Percentiles rank a stretch among this genome's conserved stretches.
These are phyloP conservation scores for Monosporascus ibericus DNA, from an alignment of 2,329 filamentous ascomycete species.

Conservation along the genomic window DNA sequence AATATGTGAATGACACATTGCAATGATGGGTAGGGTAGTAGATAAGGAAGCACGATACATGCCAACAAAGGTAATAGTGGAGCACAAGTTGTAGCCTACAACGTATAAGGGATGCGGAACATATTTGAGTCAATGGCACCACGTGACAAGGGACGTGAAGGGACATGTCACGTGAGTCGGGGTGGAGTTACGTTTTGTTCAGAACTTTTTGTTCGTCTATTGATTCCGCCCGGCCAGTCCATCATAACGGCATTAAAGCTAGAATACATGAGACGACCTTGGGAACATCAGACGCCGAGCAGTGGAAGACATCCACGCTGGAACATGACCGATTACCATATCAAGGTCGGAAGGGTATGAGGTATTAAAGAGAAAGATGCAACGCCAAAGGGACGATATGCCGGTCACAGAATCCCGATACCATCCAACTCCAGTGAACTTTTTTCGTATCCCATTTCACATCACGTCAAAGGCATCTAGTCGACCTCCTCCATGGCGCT, in stretches of 20 bases:
- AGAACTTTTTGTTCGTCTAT: slow-evolving; percentile 20
- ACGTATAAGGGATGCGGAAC: too few species aligned
- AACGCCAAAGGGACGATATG: slow-evolving; percentile 20
- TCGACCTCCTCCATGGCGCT: slow-evolving; percentile 99
- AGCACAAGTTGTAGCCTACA: too few species aligned
- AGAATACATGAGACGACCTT: slow-evolving; percentile 24
- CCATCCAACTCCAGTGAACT: slow-evolving; percentile 35
- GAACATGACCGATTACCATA: slow-evolving; percentile 5
- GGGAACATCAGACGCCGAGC: slow-evolving; percentile 11
- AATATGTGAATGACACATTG: too few species aligned
- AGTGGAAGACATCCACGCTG: slow-evolving; percentile 5
- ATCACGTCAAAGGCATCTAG: slow-evolving; percentile 46
- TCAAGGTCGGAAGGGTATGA: slow-evolving; percentile 22
- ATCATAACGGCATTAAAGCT: slow-evolving; percentile 25
- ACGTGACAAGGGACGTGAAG: too few species aligned
- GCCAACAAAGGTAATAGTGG: too few species aligned
- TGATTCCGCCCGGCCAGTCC: slow-evolving; percentile 24
- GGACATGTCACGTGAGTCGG: not conserved
- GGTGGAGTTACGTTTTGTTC: slow-evolving; percentile 5
- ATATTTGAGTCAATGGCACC: too few species aligned
- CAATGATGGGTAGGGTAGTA: too few species aligned
- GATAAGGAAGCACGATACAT: too few species aligned
- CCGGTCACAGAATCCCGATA: slow-evolving; percentile 29
- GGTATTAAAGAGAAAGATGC: slow-evolving; percentile 23
- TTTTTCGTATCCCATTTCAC: slow-evolving; percentile 29